Conservation (phyloP, 495 filamentous ascomycete species). For the Aspergillus wentii region DNA sequence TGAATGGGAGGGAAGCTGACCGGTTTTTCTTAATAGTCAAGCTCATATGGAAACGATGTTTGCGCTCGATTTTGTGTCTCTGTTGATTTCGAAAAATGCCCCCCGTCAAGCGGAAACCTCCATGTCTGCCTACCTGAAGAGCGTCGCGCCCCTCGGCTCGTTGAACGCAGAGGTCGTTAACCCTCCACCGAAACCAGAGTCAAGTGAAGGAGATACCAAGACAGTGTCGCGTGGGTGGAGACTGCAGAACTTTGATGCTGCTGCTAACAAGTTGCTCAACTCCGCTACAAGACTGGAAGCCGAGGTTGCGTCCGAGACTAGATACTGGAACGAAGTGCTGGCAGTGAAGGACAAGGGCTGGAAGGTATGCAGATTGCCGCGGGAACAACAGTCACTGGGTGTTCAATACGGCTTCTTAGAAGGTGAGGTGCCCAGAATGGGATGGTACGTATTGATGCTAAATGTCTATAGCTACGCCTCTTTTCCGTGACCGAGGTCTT, state of each 20-base stretch:
- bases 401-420: constrained; percentile 89
- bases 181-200: constrained; percentile 47
- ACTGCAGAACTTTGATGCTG: constrained; percentile 64
- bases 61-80: constrained; percentile 77
- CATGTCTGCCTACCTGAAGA: constrained; percentile 64
- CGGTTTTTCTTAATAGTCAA: constrained; percentile 40
- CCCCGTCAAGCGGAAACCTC: constrained; percentile 62
- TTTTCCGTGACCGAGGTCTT: constrained; percentile 73
- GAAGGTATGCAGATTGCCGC: constrained; percentile 69
- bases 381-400: constrained; percentile 67
- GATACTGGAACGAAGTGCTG: constrained; percentile 84
- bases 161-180: constrained; percentile 71
- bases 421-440: constrained; percentile 31
- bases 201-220: constrained; percentile 46
- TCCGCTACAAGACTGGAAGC: constrained; percentile 67
- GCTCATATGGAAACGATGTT: constrained; percentile 64
- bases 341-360: constrained; percentile 78
- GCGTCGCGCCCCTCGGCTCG: constrained; percentile 64
- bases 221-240: constrained; percentile 72
- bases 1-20: constrained; percentile 7
- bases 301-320: constrained; percentile 72
- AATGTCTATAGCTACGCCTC: constrained; percentile 50
- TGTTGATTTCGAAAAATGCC: constrained; percentile 72
- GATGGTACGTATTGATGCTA: constrained; percentile 1
- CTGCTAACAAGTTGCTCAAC: constrained; percentile 69